Evolutionary conservation across 2,329 filamentous ascomycete species (phyloP), one percentile per base, ranked within the genome.

Genomic region (Botryotinia narcissicola): DNA sequence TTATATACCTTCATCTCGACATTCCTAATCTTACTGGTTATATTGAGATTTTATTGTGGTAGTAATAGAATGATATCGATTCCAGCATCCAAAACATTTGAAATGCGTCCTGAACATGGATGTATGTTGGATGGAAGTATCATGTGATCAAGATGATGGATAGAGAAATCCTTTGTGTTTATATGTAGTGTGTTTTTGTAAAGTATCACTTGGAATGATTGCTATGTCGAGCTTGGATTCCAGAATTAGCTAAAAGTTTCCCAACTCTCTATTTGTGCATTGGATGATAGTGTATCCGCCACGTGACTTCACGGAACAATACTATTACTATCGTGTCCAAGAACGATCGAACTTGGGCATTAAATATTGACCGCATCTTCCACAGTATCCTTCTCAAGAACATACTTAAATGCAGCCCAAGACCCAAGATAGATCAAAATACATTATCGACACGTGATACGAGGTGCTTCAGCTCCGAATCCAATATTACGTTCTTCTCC

Each of bases 101-200:
- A 25, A 51, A 51, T 10, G 12, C 22, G 14, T 51, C 12, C 5
- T 6, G 25, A 0, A 25, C n/a, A n/a, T 14, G 12, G 0, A 51
- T 51, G 25, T n/a, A n/a, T 5, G 12, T 51, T 51, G 10, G 14
- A n/a, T 51, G 25, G 25, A 2, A n/a, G 22, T 14, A n/a, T n/a
- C 7, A n/a, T 51, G 25, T n/a, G 25, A 14, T 25, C 12, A 16
- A 51, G 3, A 51, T n/a, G 25, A 51, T n/a, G 48, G 12, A 46
- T 22, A 8, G 8, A 4, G 5, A 51, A 5, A 4, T 2, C 10
- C 12, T 51, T 14, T 14, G 48, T 51, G 14, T 51, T n/a, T 6
- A 12, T n/a, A 0, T 51, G 10, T n/a, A 14, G 2, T n/a, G 0
- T n/a, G 48, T 2, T n/a, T 1, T 51, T 12, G 14, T 6, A 51